Base-by-base conservation (phyloP, 345 rosid species). In the Euphorbia peplus region DNA sequence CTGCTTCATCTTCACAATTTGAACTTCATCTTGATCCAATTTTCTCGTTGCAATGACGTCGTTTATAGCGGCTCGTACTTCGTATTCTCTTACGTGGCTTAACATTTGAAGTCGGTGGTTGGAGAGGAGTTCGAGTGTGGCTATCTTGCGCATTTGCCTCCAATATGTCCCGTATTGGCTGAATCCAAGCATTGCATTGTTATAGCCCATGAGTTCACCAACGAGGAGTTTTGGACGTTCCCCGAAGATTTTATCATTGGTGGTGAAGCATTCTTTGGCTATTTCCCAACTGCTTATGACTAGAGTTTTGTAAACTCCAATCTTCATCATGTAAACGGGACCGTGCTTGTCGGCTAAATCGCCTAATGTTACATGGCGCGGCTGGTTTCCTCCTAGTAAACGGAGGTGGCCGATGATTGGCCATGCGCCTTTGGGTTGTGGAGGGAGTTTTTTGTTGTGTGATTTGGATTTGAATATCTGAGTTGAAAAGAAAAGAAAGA, bases 401-500 rank as follows among this genome's bases (percentile, higher is more conserved):
- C 25, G 81, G 46, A 84, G 84, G 48, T 82, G 85, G 26, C 88
- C 84, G 15, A 79, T 46, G 4, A 79, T 2, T 1, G 85, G 84
- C 84, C 82, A 75, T 4, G 75, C 67, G 0, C 82, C 68, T 0
- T 61, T 50, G 4, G 82, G 80, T 52, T 70, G 41, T 41, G 75
- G 75, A 0, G 22, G 56, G 56, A 21, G 56, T 51, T 16, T 51
- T 51, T 51, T 8, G 22, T 51, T 51, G 56, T 7, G 19, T 51
- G 8, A n/a, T 51, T 51, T 51, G 8, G 5, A 2, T 16, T 51
- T n/a, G 10, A 51, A 8, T n/a, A 51, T 5, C 11, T 51, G 22
- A 14, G 19, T 7, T 51, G 19, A 51, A 21, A 2, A 51, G 56
- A 18, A 51, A 10, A 51, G 22, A n/a, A 51, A 51, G 11, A 51